These are phyloP conservation scores for Clarireedia hainanense DNA, from an alignment of 2,329 filamentous ascomycete species.

Conservation along the genomic window DNA sequence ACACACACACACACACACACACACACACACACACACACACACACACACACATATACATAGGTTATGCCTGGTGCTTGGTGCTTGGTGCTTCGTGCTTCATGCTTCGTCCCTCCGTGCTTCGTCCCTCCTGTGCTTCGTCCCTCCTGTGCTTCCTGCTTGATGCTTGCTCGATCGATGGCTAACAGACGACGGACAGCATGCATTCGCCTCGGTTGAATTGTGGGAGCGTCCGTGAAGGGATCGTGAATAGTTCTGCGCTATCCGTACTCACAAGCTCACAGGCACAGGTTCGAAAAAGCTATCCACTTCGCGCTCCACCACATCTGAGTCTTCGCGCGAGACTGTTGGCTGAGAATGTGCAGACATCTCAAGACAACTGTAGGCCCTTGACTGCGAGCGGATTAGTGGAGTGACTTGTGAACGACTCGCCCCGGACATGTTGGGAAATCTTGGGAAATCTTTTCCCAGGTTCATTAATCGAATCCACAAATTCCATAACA, in stretches of 20 bases:
- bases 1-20: too few species aligned
- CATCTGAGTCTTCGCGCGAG: background rate
- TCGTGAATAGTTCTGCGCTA: too few species aligned
- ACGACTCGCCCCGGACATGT: background rate
- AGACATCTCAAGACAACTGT: background rate
- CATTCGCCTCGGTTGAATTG: background rate
- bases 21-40: too few species aligned
- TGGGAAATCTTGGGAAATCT: too few species aligned
- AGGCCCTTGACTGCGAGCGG: background rate
- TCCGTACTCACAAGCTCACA: background rate
- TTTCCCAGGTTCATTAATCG: background rate
- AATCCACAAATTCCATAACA: slow-evolving; percentile 9
- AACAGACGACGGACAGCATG: background rate
- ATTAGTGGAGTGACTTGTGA: background rate
- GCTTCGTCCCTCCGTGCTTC: background rate
- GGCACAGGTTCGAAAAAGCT: background rate
- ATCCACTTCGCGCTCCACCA: background rate
- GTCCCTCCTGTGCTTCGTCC: too few species aligned
- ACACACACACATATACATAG: too few species aligned
- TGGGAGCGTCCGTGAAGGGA: background rate
- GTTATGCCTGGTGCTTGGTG: too few species aligned
- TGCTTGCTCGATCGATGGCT: too few species aligned
- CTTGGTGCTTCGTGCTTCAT: background rate
- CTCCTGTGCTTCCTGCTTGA: too few species aligned
- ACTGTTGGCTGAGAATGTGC: background rate